Percentiles rank a stretch among this genome's conserved stretches.
These are phyloP conservation scores for Mrakiaceae sp. DNA, from an alignment of 1,284 basidiomycete species.

Conservation along the genomic window DNA sequence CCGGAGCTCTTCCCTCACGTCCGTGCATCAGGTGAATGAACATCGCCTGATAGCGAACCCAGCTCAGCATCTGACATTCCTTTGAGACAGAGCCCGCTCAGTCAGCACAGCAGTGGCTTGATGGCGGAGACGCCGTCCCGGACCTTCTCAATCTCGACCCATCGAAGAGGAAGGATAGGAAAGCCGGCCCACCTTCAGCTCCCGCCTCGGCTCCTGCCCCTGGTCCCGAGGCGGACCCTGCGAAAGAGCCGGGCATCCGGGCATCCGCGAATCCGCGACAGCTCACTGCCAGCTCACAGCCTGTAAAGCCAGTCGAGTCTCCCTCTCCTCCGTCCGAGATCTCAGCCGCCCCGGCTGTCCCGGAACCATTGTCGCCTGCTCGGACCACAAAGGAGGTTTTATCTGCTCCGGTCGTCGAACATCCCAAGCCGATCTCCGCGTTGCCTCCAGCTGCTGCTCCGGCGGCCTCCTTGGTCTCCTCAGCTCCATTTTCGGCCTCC, in stretches of 20 bases:
- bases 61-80: background rate
- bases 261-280: too few species aligned
- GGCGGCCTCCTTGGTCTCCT: background rate
- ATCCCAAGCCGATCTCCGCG: background rate
- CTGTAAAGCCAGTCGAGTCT: too few species aligned
- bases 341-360: too few species aligned
- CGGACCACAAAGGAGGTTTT: too few species aligned
- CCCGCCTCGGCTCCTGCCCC: too few species aligned
- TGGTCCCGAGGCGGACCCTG: too few species aligned
- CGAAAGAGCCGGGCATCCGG: too few species aligned
- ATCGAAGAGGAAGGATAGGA: background rate
- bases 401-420: background rate
- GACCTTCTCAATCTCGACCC: slow-evolving; percentile 27
- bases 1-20: slow-evolving; percentile 36
- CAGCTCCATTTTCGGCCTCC: background rate
- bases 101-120: slow-evolving; percentile 28
- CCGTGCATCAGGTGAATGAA: slow-evolving; percentile 24
- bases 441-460: background rate
- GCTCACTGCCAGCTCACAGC: too few species aligned
- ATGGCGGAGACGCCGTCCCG: slow-evolving; percentile 27
- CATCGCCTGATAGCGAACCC: background rate
- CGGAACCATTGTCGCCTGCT: too few species aligned
- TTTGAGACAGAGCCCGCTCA: slow-evolving; percentile 28
- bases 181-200: background rate
- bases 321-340: too few species aligned